phyloP scores from a whole-genome alignment of 139 green algal genomes.

The Penium margaritaceum region DNA sequence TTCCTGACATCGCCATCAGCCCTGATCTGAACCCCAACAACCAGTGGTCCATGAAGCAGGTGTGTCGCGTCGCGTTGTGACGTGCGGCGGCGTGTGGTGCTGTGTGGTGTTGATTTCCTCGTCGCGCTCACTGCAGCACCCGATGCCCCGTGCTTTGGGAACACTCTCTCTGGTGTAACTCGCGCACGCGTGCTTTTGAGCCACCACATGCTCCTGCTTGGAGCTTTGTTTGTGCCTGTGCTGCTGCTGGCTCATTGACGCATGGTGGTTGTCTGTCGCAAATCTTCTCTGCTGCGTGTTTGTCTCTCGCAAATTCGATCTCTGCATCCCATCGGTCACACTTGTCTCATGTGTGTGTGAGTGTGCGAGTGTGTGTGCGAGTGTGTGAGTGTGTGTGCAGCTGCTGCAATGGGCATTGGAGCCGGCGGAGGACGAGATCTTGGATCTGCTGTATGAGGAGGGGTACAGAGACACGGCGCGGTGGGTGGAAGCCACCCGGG shows the following conservation, averaged over 20 bases:
- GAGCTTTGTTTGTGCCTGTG: background rate
- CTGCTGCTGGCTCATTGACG: background rate
- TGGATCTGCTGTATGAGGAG: constrained; percentile 46
- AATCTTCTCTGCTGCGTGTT: background rate
- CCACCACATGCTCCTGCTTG: background rate
- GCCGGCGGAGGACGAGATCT: constrained; percentile 54
- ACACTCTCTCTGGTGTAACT: background rate
- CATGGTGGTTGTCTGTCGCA: background rate
- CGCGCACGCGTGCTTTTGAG: background rate
- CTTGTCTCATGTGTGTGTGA: too few relatives aligned
- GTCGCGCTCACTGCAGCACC: too few relatives aligned
- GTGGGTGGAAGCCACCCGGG: too few relatives aligned
- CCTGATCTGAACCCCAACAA: constrained; percentile 34
- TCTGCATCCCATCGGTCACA: too few relatives aligned
- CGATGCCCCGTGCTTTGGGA: too few relatives aligned
- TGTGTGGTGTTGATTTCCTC: background rate
- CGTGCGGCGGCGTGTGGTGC: background rate
- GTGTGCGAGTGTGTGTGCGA: too few relatives aligned
- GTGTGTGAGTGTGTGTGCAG: too few relatives aligned
- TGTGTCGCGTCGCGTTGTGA: background rate
- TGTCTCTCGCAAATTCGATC: background rate
- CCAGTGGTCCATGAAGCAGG: constrained; percentile 20
- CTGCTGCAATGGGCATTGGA: constrained; percentile 45
- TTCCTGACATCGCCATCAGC: constrained; percentile 25
- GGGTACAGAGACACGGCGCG: constrained; percentile 22